Conservation (phyloP, 2,329 filamentous ascomycete genomes). For the Sphaerulina populicola region DNA sequence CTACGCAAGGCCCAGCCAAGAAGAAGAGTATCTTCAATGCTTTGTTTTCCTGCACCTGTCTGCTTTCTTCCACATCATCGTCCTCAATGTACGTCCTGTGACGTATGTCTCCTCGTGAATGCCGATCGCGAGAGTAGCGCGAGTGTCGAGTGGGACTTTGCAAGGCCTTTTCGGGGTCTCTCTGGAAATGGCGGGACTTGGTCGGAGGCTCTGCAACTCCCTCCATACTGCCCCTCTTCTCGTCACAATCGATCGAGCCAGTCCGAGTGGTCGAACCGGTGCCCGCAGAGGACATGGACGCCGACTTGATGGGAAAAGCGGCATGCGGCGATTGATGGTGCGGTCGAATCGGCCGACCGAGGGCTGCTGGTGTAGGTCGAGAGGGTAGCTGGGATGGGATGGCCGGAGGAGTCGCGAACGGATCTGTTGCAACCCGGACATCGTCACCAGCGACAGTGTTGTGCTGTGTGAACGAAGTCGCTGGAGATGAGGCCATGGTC, state of each 20-base stretch:
- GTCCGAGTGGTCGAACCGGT: constrained; percentile 16
- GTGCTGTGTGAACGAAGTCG: constrained; percentile 20
- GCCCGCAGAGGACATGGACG: constrained; percentile 27
- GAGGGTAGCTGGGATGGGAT: constrained; percentile 13
- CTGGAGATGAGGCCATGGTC: constrained; percentile 14
- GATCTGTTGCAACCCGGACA: constrained; percentile 8
- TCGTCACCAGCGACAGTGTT: constrained; percentile 6
- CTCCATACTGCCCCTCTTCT: constrained; percentile 22
- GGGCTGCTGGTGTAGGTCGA: constrained; percentile 18
- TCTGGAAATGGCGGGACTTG: constrained; percentile 10
- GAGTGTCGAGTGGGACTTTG: constrained; percentile 15
- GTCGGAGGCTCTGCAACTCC: constrained; percentile 13
- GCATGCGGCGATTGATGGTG: background rate
- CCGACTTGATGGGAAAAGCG: constrained; percentile 19
- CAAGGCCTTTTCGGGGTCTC: constrained; percentile 25
- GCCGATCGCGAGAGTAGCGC: constrained; percentile 11
- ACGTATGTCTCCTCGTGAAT: constrained; percentile 4
- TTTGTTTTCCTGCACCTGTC: constrained; percentile 37
- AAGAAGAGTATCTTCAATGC: constrained; percentile 44
- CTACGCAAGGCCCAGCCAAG: constrained; percentile 46
- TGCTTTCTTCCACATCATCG: constrained; percentile 33
- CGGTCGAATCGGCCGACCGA: background rate
- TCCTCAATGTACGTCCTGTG: constrained; percentile 23
- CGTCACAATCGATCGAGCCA: constrained; percentile 26
- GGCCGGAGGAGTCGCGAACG: constrained; percentile 16